These are phyloP conservation scores for Alternaria postmessia DNA, from an alignment of 2,329 filamentous ascomycete genomes.

Conservation along the genomic window DNA sequence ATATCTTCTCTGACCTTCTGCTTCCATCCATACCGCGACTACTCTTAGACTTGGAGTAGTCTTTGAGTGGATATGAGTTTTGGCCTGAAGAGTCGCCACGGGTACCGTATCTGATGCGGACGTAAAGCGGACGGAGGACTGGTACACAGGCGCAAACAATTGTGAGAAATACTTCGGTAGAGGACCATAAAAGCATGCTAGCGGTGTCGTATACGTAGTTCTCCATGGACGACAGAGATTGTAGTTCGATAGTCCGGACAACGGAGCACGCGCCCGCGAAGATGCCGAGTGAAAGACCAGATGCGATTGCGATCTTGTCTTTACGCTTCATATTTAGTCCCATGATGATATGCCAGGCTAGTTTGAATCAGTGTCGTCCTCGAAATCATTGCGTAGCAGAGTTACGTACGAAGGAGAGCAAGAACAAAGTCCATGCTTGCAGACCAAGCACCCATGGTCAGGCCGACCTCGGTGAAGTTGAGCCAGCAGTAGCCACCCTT, in stretches of 20 bases:
- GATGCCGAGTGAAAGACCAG: conserved; percentile 41
- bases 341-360: conserved; percentile 44
- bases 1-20: conserved; percentile 23
- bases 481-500: conserved; percentile 37
- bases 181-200: conserved; percentile 44
- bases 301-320: conserved; percentile 44
- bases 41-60: conserved; percentile 27
- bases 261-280: conserved; percentile 45
- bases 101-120: conserved; percentile 32
- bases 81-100: conserved; percentile 25
- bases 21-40: conserved; percentile 14
- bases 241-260: conserved; percentile 42
- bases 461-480: conserved; percentile 37
- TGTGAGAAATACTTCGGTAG: conserved; percentile 56
- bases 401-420: conserved; percentile 38
- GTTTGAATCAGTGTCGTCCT: not conserved
- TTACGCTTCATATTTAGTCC: conserved; percentile 47
- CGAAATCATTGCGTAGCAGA: not conserved
- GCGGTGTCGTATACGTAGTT: conserved; percentile 47
- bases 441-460: conserved; percentile 46
- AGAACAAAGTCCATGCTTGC: conserved; percentile 47
- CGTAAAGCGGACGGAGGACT: conserved; percentile 53
- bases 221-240: conserved; percentile 34
- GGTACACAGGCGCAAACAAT: conserved; percentile 64
- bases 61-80: conserved; percentile 32